phyloP scores from a whole-genome alignment of 306 rosid genomes.

The Corylus avellana region DNA sequence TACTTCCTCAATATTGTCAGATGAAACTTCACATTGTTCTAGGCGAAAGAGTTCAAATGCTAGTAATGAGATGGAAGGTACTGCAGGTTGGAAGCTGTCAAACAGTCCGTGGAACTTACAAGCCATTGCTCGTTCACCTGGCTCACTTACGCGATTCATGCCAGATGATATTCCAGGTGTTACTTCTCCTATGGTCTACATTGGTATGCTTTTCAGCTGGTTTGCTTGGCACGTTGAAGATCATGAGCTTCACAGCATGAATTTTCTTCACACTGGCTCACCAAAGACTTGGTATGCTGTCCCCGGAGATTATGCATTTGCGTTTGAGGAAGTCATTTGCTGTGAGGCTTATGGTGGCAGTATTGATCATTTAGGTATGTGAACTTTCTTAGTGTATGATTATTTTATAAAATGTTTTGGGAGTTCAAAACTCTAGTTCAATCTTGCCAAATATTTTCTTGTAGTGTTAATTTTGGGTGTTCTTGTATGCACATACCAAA shows the following conservation, averaged over 20 bases:
- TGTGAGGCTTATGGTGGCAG: conserved; percentile 74
- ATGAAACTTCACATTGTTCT: conserved; percentile 49
- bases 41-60: conserved; percentile 53
- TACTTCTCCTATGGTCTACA: conserved; percentile 97
- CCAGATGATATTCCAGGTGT: conserved; percentile 99
- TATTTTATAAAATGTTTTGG: conserved; percentile 17
- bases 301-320: conserved; percentile 86
- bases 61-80: conserved; percentile 68
- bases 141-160: conserved; percentile 98
- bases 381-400: conserved; percentile 19
- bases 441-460: conserved; percentile 22
- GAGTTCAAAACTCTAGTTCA: conserved; percentile 1
- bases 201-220: conserved; percentile 99
- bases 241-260: conserved; percentile 99
- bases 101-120: conserved; percentile 99
- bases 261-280: conserved; percentile 91
- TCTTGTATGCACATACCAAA: conserved; percentile 4
- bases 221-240: conserved; percentile 99
- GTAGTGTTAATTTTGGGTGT: conserved; percentile 16
- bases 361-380: conserved; percentile 84
- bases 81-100: conserved; percentile 98
- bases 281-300: conserved; percentile 98
- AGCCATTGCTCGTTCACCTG: conserved; percentile 91
- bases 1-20: conserved; percentile 32
- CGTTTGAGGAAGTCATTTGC: conserved; percentile 86